These are phyloP conservation scores for Canariomyces notabilis DNA, from an alignment of 2,329 filamentous ascomycete species.

Conservation along the genomic window DNA sequence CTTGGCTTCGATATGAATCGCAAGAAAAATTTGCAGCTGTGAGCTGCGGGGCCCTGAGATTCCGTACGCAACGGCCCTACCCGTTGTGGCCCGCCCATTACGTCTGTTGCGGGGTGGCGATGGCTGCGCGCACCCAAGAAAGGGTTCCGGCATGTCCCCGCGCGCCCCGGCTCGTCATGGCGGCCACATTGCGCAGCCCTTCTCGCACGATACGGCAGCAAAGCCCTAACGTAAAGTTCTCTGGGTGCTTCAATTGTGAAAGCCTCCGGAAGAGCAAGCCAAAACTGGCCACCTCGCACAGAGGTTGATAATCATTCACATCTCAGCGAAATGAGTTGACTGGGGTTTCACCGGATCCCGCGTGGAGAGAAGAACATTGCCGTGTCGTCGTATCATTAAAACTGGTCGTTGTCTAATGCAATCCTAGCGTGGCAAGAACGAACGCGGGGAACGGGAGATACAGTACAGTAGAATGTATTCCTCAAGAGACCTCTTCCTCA, in stretches of 20 bases:
- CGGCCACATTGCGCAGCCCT: neutral
- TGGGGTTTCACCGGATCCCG: neutral
- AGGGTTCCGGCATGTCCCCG: slow-evolving; percentile 13
- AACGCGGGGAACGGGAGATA: too few species aligned
- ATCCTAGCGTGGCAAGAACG: too few species aligned
- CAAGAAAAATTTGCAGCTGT: slow-evolving; percentile 12
- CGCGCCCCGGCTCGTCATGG: slow-evolving; percentile 12
- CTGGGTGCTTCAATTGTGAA: too few species aligned
- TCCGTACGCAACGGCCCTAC: slow-evolving; percentile 24
- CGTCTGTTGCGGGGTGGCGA: slow-evolving; percentile 17
- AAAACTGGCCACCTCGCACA: too few species aligned
- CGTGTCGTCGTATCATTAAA: neutral
- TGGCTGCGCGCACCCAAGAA: slow-evolving; percentile 4
- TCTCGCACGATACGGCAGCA: slow-evolving; percentile 1
- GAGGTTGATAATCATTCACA: too few species aligned
- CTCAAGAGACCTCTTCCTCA: too few species aligned
- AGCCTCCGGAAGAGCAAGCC: too few species aligned
- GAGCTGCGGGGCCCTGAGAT: slow-evolving; percentile 14
- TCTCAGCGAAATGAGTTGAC: slow-evolving; percentile 15
- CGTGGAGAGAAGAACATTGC: neutral
- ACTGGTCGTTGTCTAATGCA: neutral
- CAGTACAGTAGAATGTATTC: too few species aligned
- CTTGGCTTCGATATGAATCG: neutral
- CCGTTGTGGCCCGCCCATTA: slow-evolving; percentile 14
- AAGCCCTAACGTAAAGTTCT: too few species aligned